These are phyloP conservation scores for Beauveria rudraprayagi DNA, from an alignment of 2,329 filamentous ascomycete species.

Conservation along the genomic window DNA sequence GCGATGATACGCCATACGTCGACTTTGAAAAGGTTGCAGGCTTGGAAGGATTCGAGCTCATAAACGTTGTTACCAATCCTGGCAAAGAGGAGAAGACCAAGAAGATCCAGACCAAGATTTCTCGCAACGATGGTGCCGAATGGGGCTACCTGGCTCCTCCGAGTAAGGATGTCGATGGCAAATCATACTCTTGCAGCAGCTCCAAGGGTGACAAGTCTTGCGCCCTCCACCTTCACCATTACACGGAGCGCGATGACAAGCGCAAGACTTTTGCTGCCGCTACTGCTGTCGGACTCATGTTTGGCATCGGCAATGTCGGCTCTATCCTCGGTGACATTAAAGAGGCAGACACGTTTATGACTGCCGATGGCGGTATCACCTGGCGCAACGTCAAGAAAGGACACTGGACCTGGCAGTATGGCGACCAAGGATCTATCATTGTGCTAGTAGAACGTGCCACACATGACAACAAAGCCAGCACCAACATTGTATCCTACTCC, in stretches of 20 bases:
- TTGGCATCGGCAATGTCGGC: conserved; percentile 88
- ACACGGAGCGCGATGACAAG: conserved; percentile 79
- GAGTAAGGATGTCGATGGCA: conserved; percentile 58
- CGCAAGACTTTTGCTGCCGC: conserved; percentile 80
- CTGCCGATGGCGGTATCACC: conserved; percentile 77
- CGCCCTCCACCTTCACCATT: conserved; percentile 87
- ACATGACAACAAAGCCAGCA: conserved; percentile 59
- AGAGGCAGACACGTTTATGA: conserved; percentile 84
- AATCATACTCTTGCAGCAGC: conserved; percentile 60
- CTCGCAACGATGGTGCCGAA: conserved; percentile 88
- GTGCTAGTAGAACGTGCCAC: conserved; percentile 71
- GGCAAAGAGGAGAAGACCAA: conserved; percentile 71
- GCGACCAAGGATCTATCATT: conserved; percentile 88
- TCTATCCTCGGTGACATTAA: conserved; percentile 54
- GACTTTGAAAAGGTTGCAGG: conserved; percentile 96
- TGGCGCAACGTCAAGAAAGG: conserved; percentile 87
- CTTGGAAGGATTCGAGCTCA: conserved; percentile 80
- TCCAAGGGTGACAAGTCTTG: conserved; percentile 57
- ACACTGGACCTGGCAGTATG: conserved; percentile 86
- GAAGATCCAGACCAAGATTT: conserved; percentile 82
- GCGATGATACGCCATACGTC: conserved; percentile 67
- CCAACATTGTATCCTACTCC: conserved; percentile 65
- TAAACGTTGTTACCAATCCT: conserved; percentile 75
- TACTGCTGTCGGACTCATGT: conserved; percentile 82
- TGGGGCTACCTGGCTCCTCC: conserved; percentile 77